These are phyloP conservation scores for Gnaphalium uliginosum DNA, from an alignment of 129 eudicot species.

Conservation along the genomic window DNA sequence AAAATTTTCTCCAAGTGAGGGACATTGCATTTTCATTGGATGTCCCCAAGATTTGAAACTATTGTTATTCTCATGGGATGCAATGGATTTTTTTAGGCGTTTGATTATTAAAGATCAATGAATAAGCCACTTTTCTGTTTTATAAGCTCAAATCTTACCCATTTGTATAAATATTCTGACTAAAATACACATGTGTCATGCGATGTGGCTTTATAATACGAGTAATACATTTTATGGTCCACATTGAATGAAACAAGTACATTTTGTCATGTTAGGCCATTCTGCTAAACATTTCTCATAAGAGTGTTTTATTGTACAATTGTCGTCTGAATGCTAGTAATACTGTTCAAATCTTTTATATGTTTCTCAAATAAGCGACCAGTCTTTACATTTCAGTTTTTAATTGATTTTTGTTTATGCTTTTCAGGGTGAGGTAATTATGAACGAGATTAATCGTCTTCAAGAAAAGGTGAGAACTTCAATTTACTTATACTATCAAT, in stretches of 20 bases:
- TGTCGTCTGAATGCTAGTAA: neutral
- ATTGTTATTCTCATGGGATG: too few species aligned
- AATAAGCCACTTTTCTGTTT: too few species aligned
- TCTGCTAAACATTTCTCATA: too few species aligned
- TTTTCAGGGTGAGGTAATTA: conserved; percentile 67
- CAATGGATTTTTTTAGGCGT: too few species aligned
- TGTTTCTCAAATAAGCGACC: neutral
- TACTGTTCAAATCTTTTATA: neutral
- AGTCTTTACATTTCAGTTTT: conserved; percentile 13
- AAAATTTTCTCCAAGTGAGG: neutral
- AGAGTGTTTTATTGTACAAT: too few species aligned
- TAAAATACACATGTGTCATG: conserved; percentile 8
- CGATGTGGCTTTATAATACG: neutral
- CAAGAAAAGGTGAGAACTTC: conserved; percentile 66
- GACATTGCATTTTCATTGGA: neutral
- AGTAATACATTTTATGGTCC: neutral
- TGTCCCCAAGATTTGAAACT: too few species aligned
- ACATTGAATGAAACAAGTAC: conserved; percentile 1
- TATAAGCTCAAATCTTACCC: conserved; percentile 8
- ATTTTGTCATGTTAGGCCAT: conserved; percentile 2
- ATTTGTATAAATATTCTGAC: neutral
- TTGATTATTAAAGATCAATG: too few species aligned
- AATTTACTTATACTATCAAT: conserved; percentile 19
- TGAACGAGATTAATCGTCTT: conserved; percentile 63
- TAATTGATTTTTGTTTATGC: conserved; percentile 14